Evolutionary conservation across 176 grass and related monocot species (phyloP).

Genomic region (Ensete glaucum): DNA sequence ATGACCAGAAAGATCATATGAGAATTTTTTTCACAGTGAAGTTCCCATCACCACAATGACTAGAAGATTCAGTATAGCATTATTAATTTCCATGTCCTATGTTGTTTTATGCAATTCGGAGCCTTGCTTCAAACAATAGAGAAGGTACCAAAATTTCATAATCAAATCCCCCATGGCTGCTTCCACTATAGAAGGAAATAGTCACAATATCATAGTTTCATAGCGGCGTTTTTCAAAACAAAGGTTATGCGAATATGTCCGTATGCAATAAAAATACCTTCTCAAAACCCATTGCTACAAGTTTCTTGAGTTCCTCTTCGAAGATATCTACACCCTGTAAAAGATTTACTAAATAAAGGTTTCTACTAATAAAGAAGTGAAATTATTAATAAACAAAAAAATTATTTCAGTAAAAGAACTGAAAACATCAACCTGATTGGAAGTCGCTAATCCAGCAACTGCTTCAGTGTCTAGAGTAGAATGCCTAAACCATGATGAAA

Average conservation of each 20-base stretch:
- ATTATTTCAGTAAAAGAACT: not conserved
- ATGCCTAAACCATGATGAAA: slow-evolving; percentile 33
- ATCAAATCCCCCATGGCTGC: not conserved
- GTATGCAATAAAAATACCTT: slow-evolving; percentile 41
- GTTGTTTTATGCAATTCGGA: not conserved
- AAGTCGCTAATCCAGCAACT: slow-evolving; percentile 42
- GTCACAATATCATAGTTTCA: not conserved
- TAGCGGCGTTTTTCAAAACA: too few relatives aligned
- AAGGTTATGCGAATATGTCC: too few relatives aligned
- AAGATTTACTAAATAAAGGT: slow-evolving; percentile 18
- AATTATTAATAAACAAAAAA: not conserved
- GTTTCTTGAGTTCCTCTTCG: slow-evolving; percentile 89
- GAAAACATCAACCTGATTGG: slow-evolving; percentile 42
- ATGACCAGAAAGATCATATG: not conserved
- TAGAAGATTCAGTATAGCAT: not conserved
- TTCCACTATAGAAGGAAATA: not conserved
- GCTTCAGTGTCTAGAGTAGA: slow-evolving; percentile 33
- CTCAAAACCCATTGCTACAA: slow-evolving; percentile 89
- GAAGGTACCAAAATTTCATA: not conserved
- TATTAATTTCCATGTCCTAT: not conserved
- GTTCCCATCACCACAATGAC: not conserved
- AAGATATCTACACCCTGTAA: slow-evolving; percentile 70
- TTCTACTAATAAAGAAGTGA: slow-evolving; percentile 19
- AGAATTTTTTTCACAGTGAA: not conserved
- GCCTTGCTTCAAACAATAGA: not conserved